Percentiles rank a stretch among this genome's conserved stretches.
These are phyloP conservation scores for Lentinula edodes DNA, from an alignment of 768 basidiomycete species.

Conservation along the genomic window DNA sequence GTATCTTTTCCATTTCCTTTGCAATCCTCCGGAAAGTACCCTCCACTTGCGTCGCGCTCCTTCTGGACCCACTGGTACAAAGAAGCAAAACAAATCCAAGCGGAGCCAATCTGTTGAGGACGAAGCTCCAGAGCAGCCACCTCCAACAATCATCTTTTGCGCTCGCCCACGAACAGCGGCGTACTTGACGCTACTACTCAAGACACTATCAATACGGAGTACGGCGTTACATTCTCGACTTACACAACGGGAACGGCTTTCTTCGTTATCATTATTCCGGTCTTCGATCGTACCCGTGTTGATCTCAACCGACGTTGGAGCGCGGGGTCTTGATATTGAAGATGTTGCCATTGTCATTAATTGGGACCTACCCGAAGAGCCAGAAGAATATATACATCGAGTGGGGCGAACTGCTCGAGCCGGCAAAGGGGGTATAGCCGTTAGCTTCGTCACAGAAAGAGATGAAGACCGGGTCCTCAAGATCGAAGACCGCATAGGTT, in stretches of 20 bases:
- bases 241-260: conserved; percentile 84
- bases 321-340: conserved; percentile 92
- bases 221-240: conserved; percentile 91
- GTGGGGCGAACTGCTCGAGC: conserved; percentile 92
- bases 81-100: conserved; percentile 22
- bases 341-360: conserved; percentile 96
- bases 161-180: conserved; percentile 82
- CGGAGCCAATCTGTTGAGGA: conserved; percentile 39
- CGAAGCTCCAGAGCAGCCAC: conserved; percentile 65
- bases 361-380: conserved; percentile 88
- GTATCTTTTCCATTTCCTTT: conserved; percentile 86
- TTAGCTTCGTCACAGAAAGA: conserved; percentile 92
- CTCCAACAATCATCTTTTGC: conserved; percentile 96
- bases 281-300: conserved; percentile 85
- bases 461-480: conserved; percentile 80
- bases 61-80: conserved; percentile 41
- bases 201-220: conserved; percentile 74
- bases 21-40: conserved; percentile 81
- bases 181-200: conserved; percentile 76
- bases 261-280: conserved; percentile 82
- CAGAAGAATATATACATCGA: conserved; percentile 95
- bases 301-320: conserved; percentile 92
- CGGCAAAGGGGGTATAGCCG: conserved; percentile 81
- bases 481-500: conserved; percentile 86
- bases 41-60: conserved; percentile 58